Evolutionary conservation across 306 rosid species (phyloP), one percentile per base, ranked within the genome.

Genomic region (apple (Malus domestica)): DNA sequence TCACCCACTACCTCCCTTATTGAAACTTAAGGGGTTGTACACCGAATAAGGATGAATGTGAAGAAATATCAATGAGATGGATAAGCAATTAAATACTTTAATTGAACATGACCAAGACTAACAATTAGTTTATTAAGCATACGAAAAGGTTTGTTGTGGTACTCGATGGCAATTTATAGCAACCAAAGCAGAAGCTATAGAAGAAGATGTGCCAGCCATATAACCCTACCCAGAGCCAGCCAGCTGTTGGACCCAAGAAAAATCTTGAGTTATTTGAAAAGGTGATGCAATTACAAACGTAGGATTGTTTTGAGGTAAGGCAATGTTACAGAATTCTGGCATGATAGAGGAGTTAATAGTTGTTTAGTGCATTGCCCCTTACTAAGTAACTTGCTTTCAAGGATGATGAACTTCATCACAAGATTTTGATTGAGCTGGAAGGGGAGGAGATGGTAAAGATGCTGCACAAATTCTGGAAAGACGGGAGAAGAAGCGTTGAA

Each of bases 161-260:
- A 84, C 88, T 72, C 78, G 70, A 13, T 88, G 97, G 97, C 80
- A 77, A 70, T 82, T 66, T 82, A 63, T 70, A 42, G 74, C 67
- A 67, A 81, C 96, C 58, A 85, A 84, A 80, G 80, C 71, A 30
- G 93, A 93, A 83, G 72, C 78, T 11, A 35, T 64, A 33, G 71
- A 84, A 51, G 81, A 85, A 71, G 85, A 79, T 13, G 84, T 81
- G 68, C 57, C 58, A 32, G 69, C 64, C 58, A 27, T 66, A 74
- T 58, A 71, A 20, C 52, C 75, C 80, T 38, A 45, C 81, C 35
- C 87, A 71, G 68, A 87, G 72, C 73, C 89, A 77, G 70, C 77
- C n/a, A 49, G 78, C 88, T 2, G 51, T 71, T 51, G 83, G 61
- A 68, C 80, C 85, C 68, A 84, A 62, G 67, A 78, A 84, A 82